Conservation (phyloP, 2,329 filamentous ascomycete species). For the Neoscytalidium dimidiatum region DNA sequence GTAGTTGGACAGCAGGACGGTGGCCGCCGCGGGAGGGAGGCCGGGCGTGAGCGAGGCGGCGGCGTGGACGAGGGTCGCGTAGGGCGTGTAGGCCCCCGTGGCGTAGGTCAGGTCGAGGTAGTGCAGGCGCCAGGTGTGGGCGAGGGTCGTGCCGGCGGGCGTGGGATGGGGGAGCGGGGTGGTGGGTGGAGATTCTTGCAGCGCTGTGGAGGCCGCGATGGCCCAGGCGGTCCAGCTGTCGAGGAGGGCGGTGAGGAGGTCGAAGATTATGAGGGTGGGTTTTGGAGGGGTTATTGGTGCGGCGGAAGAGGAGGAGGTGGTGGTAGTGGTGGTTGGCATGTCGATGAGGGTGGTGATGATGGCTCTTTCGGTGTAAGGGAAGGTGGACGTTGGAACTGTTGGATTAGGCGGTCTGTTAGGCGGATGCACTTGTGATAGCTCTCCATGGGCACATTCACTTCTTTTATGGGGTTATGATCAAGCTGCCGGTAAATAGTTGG, state of each 20-base stretch:
- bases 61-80: slow-evolving; percentile 29
- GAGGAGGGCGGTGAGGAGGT: slow-evolving; percentile 44
- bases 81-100: slow-evolving; percentile 33
- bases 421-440: neutral
- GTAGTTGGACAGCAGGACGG: slow-evolving; percentile 22
- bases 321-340: neutral
- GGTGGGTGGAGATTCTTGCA: neutral
- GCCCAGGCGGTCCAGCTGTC: slow-evolving; percentile 45
- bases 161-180: neutral
- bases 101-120: slow-evolving; percentile 44
- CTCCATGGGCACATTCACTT: neutral
- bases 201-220: slow-evolving; percentile 22
- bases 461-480: too few species aligned
- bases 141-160: neutral
- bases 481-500: neutral
- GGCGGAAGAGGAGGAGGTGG: too few species aligned
- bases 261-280: slow-evolving; percentile 39
- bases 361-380: neutral
- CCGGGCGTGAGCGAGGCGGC: slow-evolving; percentile 21
- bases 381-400: neutral
- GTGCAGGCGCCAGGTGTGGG: slow-evolving; percentile 35
- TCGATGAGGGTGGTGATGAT: neutral
- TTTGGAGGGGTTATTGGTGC: neutral
- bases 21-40: neutral
- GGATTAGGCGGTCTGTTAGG: too few species aligned